These are phyloP conservation scores for Alternaria infectoria DNA, from an alignment of 2,329 filamentous ascomycete species.

Conservation along the genomic window DNA sequence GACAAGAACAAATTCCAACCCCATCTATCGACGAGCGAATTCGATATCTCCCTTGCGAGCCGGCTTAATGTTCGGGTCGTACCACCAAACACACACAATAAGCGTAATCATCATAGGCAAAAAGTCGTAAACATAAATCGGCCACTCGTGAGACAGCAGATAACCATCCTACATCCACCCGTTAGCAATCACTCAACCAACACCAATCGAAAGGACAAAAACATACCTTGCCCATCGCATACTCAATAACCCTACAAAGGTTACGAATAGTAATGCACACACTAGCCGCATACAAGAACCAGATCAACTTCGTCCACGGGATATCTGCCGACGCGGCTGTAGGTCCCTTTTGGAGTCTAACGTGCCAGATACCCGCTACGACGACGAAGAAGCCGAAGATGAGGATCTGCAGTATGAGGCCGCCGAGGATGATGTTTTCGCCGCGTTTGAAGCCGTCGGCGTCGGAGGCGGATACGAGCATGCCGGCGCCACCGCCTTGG, in stretches of 20 bases:
- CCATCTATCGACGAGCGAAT: constrained; percentile 7
- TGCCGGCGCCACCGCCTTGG: constrained; percentile 58
- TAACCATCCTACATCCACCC: constrained; percentile 25
- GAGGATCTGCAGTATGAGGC: constrained; percentile 63
- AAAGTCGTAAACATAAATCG: constrained; percentile 37
- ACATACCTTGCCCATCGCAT: constrained; percentile 41
- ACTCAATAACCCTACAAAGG: constrained; percentile 58
- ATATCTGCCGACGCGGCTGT: constrained; percentile 33
- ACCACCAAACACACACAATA: constrained; percentile 31
- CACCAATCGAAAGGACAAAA: neutral
- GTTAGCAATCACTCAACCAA: constrained; percentile 7
- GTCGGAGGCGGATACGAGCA: constrained; percentile 42
- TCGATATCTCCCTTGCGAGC: constrained; percentile 26
- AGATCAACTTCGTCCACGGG: constrained; percentile 45
- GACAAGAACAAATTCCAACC: too few relatives aligned
- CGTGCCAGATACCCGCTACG: constrained; percentile 58
- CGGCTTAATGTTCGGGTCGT: constrained; percentile 34
- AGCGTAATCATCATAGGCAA: constrained; percentile 35
- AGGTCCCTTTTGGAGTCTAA: constrained; percentile 45
- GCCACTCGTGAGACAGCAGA: constrained; percentile 33
- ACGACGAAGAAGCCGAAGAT: constrained; percentile 64
- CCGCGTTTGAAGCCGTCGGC: constrained; percentile 44
- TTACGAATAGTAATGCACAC: constrained; percentile 55
- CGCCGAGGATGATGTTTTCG: constrained; percentile 62
- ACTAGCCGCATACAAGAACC: constrained; percentile 49